Base-by-base conservation (phyloP, 116 monocot species). In the Posidonia oceanica region DNA sequence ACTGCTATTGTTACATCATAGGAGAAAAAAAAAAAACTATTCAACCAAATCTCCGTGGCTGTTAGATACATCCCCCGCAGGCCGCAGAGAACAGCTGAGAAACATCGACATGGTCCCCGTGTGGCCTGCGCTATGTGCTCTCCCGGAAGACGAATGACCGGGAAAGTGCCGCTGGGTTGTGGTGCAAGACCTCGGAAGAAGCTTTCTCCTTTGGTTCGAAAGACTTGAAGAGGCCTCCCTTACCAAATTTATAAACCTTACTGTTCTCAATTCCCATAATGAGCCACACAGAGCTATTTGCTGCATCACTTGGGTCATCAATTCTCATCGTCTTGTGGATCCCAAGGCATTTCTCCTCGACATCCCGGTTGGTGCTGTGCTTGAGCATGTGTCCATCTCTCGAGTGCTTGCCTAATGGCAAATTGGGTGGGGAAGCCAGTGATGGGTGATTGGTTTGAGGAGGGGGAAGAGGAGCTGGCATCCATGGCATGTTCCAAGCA, bases 111-210 rank as follows among this genome's bases (percentile, higher is more conserved):
- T 29, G 29, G 29, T 29, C 29, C 29, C 29, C 1, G 29, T 29
- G 29, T 29, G 29, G 29, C 29, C 29, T 29, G 29, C 29, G 29
- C 48, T 62, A 82, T 2, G 68, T 64, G 52, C 61, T 81, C 76
- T 89, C 83, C 3, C 66, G 77, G 83, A 89, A 89, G 74, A 29
- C 75, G 67, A 83, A 36, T 3, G 83, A 89, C 39, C 86, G 78
- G 0, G 85, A 76, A 18, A 83, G 23, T 2, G 89, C 85, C 1
- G 89, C 89, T 38, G 89, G 89, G 56, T 89, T 89, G 36, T 77
- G 76, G 36, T 73, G 77, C 66, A 84, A 52, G 40, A 70, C 52
- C 5, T 67, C 59, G 20, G 90, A 71, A 14, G 56, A 57, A n/a
- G 18, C 18, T 62, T 59, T 0, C 0, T 61, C 53, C 41, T 71